Percentiles rank a stretch among this genome's conserved stretches.
These are phyloP conservation scores for Sapria himalayana DNA, from an alignment of 345 rosid species.

Conservation along the genomic window DNA sequence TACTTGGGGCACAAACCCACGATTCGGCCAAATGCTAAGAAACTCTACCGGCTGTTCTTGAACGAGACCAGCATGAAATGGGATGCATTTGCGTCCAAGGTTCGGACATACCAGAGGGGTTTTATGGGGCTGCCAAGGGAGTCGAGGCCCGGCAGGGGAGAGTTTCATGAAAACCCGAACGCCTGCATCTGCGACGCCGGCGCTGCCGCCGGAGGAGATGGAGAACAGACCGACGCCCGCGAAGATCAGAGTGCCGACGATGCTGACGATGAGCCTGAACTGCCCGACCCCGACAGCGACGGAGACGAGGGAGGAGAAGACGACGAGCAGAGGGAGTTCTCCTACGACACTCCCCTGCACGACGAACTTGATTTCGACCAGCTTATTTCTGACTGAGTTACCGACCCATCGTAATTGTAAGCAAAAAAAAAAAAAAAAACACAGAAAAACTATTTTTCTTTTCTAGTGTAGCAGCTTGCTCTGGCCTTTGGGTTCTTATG, in stretches of 20 bases:
- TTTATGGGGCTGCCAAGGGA: conserved; percentile 97
- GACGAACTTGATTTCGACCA: no score
- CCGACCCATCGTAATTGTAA: no score
- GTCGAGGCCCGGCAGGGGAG: conserved; percentile 86
- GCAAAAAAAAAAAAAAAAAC: no score
- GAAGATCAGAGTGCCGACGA: conserved; percentile 20
- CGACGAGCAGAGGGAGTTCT: no score
- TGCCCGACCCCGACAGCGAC: conserved; percentile 46
- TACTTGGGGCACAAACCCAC: conserved; percentile 93
- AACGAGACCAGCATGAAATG: conserved; percentile 50
- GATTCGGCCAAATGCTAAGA: conserved; percentile 84
- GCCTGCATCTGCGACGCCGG: conserved; percentile 68
- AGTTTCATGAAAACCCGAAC: conserved; percentile 92
- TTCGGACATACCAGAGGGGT: conserved; percentile 56
- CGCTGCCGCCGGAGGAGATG: conserved; percentile 21
- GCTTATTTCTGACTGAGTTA: no score
- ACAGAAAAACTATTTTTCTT: no score
- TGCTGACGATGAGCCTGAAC: conserved; percentile 35
- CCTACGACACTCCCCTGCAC: no score
- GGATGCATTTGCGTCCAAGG: conserved; percentile 70
- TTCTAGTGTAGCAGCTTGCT: no score
- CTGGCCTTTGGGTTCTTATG: no score
- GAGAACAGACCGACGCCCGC: conserved; percentile 14
- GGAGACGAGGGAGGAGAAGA: conserved; percentile 23
- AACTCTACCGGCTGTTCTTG: conserved; percentile 50